Evolutionary conservation across 1,284 basidiomycete species (phyloP).

Genomic region (Boletus mariae): DNA sequence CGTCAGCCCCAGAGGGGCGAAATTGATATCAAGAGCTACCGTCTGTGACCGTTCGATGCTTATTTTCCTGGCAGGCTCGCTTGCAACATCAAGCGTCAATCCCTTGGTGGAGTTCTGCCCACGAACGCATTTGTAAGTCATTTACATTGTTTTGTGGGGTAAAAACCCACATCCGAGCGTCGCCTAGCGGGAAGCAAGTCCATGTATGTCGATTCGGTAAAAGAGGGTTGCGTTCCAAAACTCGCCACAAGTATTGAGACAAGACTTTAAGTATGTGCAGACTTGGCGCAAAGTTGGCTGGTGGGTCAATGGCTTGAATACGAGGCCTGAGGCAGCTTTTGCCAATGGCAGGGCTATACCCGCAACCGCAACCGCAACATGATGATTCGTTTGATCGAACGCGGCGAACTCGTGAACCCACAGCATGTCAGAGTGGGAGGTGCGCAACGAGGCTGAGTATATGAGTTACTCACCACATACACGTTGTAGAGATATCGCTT

Average conservation of each 20-base stretch:
- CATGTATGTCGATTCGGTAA: conserved; percentile 7
- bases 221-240: not conserved
- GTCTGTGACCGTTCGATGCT: not conserved
- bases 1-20: conserved; percentile 4
- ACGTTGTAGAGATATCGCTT: conserved; percentile 2
- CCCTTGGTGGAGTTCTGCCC: conserved; percentile 9
- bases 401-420: conserved; percentile 17
- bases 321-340: conserved; percentile 1
- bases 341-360: conserved; percentile 3
- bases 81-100: not conserved
- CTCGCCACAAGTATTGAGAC: not conserved
- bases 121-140: conserved; percentile 2
- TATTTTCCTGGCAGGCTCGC: not conserved
- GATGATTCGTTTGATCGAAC: conserved; percentile 10
- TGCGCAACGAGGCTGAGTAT: conserved; percentile 7
- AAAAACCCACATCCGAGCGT: conserved; percentile 13
- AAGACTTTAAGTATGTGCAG: conserved; percentile 14
- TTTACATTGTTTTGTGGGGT: not conserved
- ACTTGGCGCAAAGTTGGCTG: not conserved
- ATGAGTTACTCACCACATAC: conserved; percentile 2
- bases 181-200: not conserved
- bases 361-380: not conserved
- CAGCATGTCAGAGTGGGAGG: not conserved
- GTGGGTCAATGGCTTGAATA: not conserved
- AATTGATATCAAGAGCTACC: conserved; percentile 9